Conservation (phyloP, 352 stramenopile genomes). For the Phytopythium chamaehyphon region DNA sequence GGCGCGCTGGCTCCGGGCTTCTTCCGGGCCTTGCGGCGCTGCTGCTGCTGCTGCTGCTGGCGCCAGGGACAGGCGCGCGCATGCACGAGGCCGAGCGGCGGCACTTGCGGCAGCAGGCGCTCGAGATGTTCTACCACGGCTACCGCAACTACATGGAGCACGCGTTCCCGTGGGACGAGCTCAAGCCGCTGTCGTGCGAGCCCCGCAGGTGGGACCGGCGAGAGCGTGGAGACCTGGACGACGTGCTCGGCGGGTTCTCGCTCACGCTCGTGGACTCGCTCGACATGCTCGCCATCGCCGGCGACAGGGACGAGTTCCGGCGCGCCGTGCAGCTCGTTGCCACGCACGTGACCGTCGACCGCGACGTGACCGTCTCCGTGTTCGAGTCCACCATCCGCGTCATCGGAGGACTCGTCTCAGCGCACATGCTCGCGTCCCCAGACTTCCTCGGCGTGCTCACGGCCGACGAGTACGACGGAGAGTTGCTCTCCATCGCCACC, state of each 20-base stretch:
- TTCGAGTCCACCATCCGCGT: conserved; percentile 94
- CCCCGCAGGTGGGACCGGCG: conserved; percentile 73
- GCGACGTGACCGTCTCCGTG: conserved; percentile 88
- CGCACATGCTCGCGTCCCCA: conserved; percentile 81
- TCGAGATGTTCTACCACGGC: conserved; percentile 89
- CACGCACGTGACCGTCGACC: conserved; percentile 69
- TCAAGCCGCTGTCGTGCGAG: conserved; percentile 80
- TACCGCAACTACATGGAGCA: conserved; percentile 87
- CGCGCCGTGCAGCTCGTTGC: conserved; percentile 62
- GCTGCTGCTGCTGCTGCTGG: not conserved
- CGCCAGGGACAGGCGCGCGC: conserved; percentile 9
- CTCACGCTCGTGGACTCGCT: conserved; percentile 87
- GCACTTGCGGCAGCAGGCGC: conserved; percentile 68
- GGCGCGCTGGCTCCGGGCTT: too few species aligned
- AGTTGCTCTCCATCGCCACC: conserved; percentile 91
- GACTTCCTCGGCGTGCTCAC: conserved; percentile 51
- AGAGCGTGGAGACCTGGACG: conserved; percentile 82
- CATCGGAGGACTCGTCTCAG: conserved; percentile 88
- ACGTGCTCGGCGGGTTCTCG: conserved; percentile 77
- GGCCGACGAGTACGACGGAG: conserved; percentile 84
- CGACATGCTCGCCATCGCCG: conserved; percentile 86
- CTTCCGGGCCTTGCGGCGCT: not conserved
- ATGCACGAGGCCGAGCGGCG: conserved; percentile 71
- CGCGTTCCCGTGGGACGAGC: conserved; percentile 85
- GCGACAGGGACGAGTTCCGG: conserved; percentile 76